These are phyloP conservation scores for Anthoceros angustus DNA, from an alignment of 225 moss, liverwort and hornwort genomes.

Conservation along the genomic window DNA sequence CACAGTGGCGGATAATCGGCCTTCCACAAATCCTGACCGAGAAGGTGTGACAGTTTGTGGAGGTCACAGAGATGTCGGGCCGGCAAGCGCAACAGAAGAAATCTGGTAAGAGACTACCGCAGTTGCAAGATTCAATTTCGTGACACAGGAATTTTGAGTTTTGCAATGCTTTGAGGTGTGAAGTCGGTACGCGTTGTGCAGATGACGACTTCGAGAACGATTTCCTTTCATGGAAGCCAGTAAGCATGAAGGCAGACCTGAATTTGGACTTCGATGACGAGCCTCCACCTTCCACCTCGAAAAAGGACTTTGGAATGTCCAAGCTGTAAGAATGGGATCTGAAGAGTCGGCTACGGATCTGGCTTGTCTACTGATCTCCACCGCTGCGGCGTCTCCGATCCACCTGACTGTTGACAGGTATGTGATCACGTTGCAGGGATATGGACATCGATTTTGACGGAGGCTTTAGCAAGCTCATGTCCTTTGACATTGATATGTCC, in stretches of 20 bases:
- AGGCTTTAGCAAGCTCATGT: constrained; percentile 20
- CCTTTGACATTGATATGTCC: constrained; percentile 28
- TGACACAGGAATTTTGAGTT: neutral
- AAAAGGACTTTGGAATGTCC: constrained; percentile 14
- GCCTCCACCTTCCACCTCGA: constrained; percentile 6
- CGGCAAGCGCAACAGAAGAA: too few species aligned
- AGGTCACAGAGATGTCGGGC: too few species aligned
- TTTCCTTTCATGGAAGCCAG: constrained; percentile 30
- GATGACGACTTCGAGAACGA: constrained; percentile 30
- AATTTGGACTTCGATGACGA: constrained; percentile 13
- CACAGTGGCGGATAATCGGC: too few species aligned
- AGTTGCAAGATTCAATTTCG: neutral
- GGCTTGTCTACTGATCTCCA: neutral
- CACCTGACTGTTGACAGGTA: neutral
- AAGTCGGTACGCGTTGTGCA: constrained; percentile 5
- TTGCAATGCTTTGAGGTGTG: neutral
- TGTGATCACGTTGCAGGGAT: constrained; percentile 13
- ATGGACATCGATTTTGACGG: constrained; percentile 28
- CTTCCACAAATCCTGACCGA: too few species aligned
- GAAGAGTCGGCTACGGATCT: too few species aligned
- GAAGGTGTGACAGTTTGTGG: too few species aligned
- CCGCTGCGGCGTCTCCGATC: neutral
- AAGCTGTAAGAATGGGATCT: constrained; percentile 15
- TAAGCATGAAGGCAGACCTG: constrained; percentile 9
- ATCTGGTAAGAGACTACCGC: too few species aligned